Percentiles rank a stretch among this genome's conserved stretches.
These are phyloP conservation scores for Echinosophora koreensis DNA, from an alignment of 306 rosid genomes.

Conservation along the genomic window DNA sequence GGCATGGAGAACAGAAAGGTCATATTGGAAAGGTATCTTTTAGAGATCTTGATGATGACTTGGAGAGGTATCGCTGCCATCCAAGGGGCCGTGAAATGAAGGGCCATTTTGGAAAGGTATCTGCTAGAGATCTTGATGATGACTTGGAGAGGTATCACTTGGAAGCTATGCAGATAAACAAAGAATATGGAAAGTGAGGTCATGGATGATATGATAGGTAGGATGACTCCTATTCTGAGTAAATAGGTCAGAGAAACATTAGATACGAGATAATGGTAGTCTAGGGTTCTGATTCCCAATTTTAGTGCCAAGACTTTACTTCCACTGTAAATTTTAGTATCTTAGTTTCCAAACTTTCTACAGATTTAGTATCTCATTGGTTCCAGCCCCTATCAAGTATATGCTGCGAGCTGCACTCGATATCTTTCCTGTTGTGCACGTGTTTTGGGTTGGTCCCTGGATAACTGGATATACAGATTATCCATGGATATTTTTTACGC, in stretches of 20 bases:
- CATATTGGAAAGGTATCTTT: constrained; percentile 38
- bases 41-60: constrained; percentile 54
- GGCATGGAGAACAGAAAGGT: constrained; percentile 29
- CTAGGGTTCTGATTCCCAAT: constrained; percentile 20
- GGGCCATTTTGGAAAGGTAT: constrained; percentile 37
- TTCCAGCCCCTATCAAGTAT: constrained; percentile 21
- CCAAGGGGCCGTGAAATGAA: constrained; percentile 33
- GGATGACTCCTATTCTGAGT: constrained; percentile 15
- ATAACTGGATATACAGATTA: too few relatives aligned
- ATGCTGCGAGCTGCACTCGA: background rate
- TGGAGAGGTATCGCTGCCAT: constrained; percentile 46
- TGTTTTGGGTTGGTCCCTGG: too few relatives aligned
- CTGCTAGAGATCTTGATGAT: constrained; percentile 66
- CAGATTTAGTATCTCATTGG: background rate
- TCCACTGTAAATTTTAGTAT: background rate
- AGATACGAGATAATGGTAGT: constrained; percentile 3
- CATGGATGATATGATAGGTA: constrained; percentile 1
- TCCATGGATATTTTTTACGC: too few relatives aligned
- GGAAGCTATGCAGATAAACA: constrained; percentile 43
- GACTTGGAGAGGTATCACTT: constrained; percentile 69
- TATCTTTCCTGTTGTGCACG: background rate
- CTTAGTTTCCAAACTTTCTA: background rate
- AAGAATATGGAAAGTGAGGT: constrained; percentile 31
- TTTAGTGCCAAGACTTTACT: background rate
- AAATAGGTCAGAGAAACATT: constrained; percentile 20